phyloP scores from a whole-genome alignment of 2,329 filamentous ascomycete genomes.

The Cercospora brassicicola region DNA sequence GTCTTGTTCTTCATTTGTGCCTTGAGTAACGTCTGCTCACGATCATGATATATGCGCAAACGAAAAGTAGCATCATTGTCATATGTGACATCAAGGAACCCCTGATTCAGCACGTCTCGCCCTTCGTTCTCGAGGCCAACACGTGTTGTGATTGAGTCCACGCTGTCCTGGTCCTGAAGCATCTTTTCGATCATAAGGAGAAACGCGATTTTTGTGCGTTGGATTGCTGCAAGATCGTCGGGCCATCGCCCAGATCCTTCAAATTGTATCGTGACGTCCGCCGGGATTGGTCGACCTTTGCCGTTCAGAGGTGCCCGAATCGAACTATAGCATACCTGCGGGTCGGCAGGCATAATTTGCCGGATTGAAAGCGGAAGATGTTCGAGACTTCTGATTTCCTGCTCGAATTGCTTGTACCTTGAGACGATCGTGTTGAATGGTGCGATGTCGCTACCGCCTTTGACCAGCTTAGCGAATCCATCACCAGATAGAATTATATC shows the following conservation, averaged over 20 bases:
- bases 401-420: constrained; percentile 71
- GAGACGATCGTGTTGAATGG: constrained; percentile 69
- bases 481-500: constrained; percentile 48
- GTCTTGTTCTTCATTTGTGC: constrained; percentile 74
- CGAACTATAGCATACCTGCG: constrained; percentile 73
- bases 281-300: constrained; percentile 56
- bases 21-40: constrained; percentile 78
- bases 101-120: constrained; percentile 69
- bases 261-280: constrained; percentile 83
- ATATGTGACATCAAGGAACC: constrained; percentile 79
- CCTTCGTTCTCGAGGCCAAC: constrained; percentile 79
- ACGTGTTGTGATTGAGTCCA: constrained; percentile 60
- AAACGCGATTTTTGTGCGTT: constrained; percentile 91
- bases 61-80: constrained; percentile 73
- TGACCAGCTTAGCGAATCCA: constrained; percentile 49
- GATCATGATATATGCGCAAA: constrained; percentile 82
- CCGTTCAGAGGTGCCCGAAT: constrained; percentile 54
- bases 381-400: constrained; percentile 72
- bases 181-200: constrained; percentile 71
- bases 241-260: constrained; percentile 94
- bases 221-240: constrained; percentile 84
- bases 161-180: constrained; percentile 59
- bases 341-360: constrained; percentile 71
- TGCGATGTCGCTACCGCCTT: constrained; percentile 41
- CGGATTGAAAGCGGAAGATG: constrained; percentile 84